Base-by-base conservation (phyloP, 176 grass and related monocot species). In the Carex kokanica region DNA sequence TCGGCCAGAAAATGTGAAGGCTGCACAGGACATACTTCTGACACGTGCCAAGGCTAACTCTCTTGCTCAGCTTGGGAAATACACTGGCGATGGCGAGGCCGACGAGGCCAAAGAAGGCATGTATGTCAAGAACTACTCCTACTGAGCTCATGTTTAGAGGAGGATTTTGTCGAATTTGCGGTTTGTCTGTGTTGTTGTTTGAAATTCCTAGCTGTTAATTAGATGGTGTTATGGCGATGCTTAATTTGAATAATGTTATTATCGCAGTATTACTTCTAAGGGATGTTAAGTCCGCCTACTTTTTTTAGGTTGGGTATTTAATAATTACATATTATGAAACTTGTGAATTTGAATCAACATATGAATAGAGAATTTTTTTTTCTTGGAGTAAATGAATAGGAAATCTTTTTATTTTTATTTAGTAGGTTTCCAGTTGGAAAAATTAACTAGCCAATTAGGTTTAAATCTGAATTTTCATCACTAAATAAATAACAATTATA, bases 101-200 rank as follows among this genome's bases (percentile, higher is more conserved):
- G 93, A 90, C 0, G 96, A 72, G 2, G 92, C 96, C 78, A 91
- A 78, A 25, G 84, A 95, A 66, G 88, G 83, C 81, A 98, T 98
- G 96, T 98, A 81, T 85, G 96, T 98, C 87, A 98, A 98, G 96
- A 90, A 93, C 89, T 98, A 98, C 91, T 87, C 68, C 86, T 98
- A 98, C 86, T 98, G 72, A 88, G 75, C 73, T 77, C 21, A 47
- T 53, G 13, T 8, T 77, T 14, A 77, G 47, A 55, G 45, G 20
- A 74, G 14, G 70, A 74, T 74, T 74, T 74, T 74, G 70, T 74
- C 20, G 12, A 24, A 52, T 3, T 24, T 51, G 49, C 73, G 9
- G 4, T 31, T 24, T 45, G 4, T 12, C 13, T 52, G 45, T 75
- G 47, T 15, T 77, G 73, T 54, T 77, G 24, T 31, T 75, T 77